Base-by-base conservation (phyloP, 2,329 filamentous ascomycete species). In the Monilinia laxa region DNA sequence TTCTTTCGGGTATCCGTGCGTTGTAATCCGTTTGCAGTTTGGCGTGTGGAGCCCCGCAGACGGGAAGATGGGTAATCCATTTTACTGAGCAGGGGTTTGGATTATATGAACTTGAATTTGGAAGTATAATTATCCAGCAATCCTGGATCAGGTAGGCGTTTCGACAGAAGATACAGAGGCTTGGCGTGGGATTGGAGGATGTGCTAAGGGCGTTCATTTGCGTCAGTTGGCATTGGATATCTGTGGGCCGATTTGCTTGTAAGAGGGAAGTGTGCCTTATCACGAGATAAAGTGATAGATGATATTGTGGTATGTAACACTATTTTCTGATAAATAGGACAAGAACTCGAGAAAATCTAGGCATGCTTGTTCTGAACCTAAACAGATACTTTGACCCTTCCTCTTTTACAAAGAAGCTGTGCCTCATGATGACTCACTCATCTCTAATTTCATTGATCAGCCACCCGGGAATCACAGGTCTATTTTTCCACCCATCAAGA, bases 391-490 rank as follows among this genome's bases (percentile, higher is more conserved):
- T 3, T 35, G 42, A 60, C 18, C 18, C 12, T 16, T 60, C 57
- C 9, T 23, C 25, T 31, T 11, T 14, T 31, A 47, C 25, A 5
- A 31, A 53, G 51, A 20, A 47, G 45, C 45, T 53, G 12, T 53
- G 16, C 14, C 51, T 31, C 28, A 31, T 58, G 6, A 47, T 58
- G 3, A 58, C 10, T 58, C 42, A 49, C 5, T 47, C 25, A 49
- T 23, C 12, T 35, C 18, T 49, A 20, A 73, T 70, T 63, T 72
- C 70, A 42, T 78, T 78, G 75, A 76, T 77, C 71, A 90, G 76
- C 89, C 89, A 91, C 25, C 71, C 78, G 4, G 88, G 88, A 62
- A 90, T 76, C 40, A 71, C 76, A 9, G 88, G 88, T 67, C 80
- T 81, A 68, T 79, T 80, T 55, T 84, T 81, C 89, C 89, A 91